phyloP scores from a whole-genome alignment of 2,329 filamentous ascomycete species.

The Didymella arachidicola region DNA sequence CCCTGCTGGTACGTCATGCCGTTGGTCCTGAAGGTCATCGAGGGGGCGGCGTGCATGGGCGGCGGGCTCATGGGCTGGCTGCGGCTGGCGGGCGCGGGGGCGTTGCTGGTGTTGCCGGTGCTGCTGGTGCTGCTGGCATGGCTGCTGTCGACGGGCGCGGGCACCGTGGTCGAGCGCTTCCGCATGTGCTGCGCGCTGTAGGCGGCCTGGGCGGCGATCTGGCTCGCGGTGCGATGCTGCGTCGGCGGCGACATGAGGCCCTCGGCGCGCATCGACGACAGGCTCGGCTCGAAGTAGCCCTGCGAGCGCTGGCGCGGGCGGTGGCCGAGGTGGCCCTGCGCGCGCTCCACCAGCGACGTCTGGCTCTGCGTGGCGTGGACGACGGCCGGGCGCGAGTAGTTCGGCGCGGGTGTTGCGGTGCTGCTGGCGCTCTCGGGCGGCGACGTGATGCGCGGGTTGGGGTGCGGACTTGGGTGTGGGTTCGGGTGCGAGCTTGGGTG shows the following conservation, averaged over 20 bases:
- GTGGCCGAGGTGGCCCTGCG: slow-evolving; percentile 53
- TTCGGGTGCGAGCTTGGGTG: no score
- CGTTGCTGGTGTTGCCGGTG: not conserved
- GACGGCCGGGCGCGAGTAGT: slow-evolving; percentile 50
- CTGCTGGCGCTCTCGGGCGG: slow-evolving; percentile 30
- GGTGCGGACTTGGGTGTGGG: slow-evolving; percentile 21
- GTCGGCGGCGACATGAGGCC: slow-evolving; percentile 51
- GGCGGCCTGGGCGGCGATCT: slow-evolving; percentile 81
- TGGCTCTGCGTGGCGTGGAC: slow-evolving; percentile 45
- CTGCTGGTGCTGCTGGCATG: no score
- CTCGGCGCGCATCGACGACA: slow-evolving; percentile 65
- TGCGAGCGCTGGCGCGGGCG: slow-evolving; percentile 74
- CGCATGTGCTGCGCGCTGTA: slow-evolving; percentile 64
- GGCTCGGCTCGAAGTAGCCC: slow-evolving; percentile 77
- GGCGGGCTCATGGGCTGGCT: slow-evolving; percentile 63
- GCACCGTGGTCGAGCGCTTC: slow-evolving; percentile 78
- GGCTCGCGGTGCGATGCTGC: slow-evolving; percentile 67
- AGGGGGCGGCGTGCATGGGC: slow-evolving; percentile 55
- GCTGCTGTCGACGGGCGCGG: slow-evolving; percentile 57
- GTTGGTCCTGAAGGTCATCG: slow-evolving; percentile 52
- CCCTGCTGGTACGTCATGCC: slow-evolving; percentile 66
- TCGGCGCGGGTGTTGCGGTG: slow-evolving; percentile 33
- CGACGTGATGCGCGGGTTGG: slow-evolving; percentile 35
- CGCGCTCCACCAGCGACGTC: slow-evolving; percentile 21
- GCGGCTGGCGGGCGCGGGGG: slow-evolving; percentile 28